Percentiles rank a stretch among this genome's conserved stretches.
phyloP scores from a whole-genome alignment of 164 flowering plant genomes.

The grape (Vitis vinifera) region DNA sequence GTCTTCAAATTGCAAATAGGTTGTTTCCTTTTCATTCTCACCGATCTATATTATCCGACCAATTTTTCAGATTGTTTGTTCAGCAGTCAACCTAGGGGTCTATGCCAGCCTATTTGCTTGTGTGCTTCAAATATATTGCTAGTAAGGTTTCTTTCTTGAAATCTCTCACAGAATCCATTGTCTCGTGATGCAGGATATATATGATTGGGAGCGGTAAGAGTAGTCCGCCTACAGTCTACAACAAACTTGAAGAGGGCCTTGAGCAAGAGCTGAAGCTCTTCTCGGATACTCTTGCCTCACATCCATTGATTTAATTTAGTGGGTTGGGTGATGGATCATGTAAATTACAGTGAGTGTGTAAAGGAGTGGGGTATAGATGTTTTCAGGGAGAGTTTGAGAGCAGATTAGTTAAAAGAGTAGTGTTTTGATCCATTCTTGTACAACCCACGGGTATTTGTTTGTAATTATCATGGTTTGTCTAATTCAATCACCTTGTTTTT shows the following conservation, averaged over 20 bases:
- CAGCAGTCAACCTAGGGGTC: no score
- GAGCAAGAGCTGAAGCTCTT: neutral
- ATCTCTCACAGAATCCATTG: neutral
- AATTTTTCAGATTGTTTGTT: neutral
- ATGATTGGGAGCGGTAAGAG: conserved; percentile 15
- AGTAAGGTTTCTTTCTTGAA: neutral
- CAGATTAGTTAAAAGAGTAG: no score
- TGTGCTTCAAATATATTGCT: neutral
- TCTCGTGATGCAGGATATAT: conserved; percentile 12
- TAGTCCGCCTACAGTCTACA: neutral
- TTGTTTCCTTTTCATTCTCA: no score
- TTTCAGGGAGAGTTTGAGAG: no score
- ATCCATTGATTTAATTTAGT: neutral
- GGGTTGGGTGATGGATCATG: neutral
- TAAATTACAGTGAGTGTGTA: no score
- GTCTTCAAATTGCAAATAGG: neutral
- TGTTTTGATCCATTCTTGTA: no score
- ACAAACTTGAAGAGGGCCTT: neutral
- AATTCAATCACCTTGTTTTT: no score
- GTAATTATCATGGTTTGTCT: no score
- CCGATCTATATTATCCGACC: no score
- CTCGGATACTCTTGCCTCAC: neutral
- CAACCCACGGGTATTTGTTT: no score
- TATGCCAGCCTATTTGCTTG: no score
- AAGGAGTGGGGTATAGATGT: no score